These are phyloP conservation scores for Penicillium steckii DNA, from an alignment of 495 filamentous ascomycete species.

Conservation along the genomic window DNA sequence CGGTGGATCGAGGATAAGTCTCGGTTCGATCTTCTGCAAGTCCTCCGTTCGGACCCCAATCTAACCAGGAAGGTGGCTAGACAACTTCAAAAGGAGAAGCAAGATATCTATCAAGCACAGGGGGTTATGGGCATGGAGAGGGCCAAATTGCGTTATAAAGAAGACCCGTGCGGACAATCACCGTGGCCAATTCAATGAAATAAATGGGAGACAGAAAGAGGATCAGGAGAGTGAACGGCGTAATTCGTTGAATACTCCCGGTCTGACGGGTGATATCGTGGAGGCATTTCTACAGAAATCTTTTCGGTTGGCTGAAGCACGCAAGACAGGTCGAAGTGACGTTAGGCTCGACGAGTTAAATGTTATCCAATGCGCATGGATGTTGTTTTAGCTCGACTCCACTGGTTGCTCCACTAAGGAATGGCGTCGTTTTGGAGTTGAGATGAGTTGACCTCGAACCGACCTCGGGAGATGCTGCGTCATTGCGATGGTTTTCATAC, in stretches of 20 bases:
- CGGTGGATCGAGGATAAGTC: not conserved
- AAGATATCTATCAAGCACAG: not conserved
- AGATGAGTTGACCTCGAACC: too few species aligned
- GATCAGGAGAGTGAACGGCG: not conserved
- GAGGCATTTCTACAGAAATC: not conserved
- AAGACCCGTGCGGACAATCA: not conserved
- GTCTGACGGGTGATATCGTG: not conserved
- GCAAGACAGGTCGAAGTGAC: constrained; percentile 24
- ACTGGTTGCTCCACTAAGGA: not conserved
- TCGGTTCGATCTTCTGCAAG: constrained; percentile 2
- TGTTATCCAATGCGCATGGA: not conserved
- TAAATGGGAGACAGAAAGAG: not conserved
- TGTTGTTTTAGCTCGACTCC: not conserved
- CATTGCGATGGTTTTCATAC: not conserved
- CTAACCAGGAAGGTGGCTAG: constrained; percentile 1
- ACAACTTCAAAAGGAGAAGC: not conserved
- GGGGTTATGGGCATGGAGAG: not conserved
- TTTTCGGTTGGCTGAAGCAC: constrained; percentile 17
- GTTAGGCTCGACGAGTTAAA: constrained; percentile 16
- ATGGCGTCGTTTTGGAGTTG: not conserved
- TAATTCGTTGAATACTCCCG: not conserved
- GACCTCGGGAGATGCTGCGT: not conserved
- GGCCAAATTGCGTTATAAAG: constrained; percentile 4
- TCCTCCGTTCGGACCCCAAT: not conserved
- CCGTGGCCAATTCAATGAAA: not conserved